phyloP scores from a whole-genome alignment of 2,329 filamentous ascomycete genomes.

The Ilyonectria sp. region DNA sequence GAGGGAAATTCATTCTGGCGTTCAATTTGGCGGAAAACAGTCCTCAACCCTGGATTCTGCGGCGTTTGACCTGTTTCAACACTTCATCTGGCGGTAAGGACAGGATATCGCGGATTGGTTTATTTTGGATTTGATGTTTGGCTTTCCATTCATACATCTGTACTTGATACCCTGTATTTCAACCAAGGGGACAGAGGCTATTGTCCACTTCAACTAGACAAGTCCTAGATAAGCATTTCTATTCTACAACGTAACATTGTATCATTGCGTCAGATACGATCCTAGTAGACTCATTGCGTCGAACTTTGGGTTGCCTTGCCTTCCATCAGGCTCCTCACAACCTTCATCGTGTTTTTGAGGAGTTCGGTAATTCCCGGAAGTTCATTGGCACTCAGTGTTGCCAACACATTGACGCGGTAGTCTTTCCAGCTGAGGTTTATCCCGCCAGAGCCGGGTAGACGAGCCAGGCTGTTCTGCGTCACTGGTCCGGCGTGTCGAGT shows the following conservation, averaged over 20 bases:
- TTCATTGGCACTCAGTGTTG: slow-evolving; percentile 75
- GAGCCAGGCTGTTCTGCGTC: slow-evolving; percentile 75
- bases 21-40: slow-evolving; percentile 46
- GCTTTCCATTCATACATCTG: slow-evolving; percentile 33
- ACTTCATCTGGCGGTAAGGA: slow-evolving; percentile 37
- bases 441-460: slow-evolving; percentile 77
- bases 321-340: slow-evolving; percentile 69
- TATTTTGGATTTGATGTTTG: slow-evolving; percentile 19
- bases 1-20: slow-evolving; percentile 36
- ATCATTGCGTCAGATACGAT: neutral
- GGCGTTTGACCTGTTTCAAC: slow-evolving; percentile 49
- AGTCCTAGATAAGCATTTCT: slow-evolving; percentile 31
- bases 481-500: slow-evolving; percentile 77
- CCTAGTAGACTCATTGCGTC: slow-evolving; percentile 12
- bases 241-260: slow-evolving; percentile 4
- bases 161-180: slow-evolving; percentile 56
- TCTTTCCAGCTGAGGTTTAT: slow-evolving; percentile 79
- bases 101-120: slow-evolving; percentile 9
- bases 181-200: slow-evolving; percentile 49
- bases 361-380: slow-evolving; percentile 77
- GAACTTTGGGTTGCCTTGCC: slow-evolving; percentile 43
- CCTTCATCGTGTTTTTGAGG: slow-evolving; percentile 87
- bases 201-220: slow-evolving; percentile 52
- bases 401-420: slow-evolving; percentile 81
- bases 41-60: slow-evolving; percentile 53